These are phyloP conservation scores for Ogataea ramenticola DNA, from an alignment of 805 yeast genomes.

Conservation along the genomic window DNA sequence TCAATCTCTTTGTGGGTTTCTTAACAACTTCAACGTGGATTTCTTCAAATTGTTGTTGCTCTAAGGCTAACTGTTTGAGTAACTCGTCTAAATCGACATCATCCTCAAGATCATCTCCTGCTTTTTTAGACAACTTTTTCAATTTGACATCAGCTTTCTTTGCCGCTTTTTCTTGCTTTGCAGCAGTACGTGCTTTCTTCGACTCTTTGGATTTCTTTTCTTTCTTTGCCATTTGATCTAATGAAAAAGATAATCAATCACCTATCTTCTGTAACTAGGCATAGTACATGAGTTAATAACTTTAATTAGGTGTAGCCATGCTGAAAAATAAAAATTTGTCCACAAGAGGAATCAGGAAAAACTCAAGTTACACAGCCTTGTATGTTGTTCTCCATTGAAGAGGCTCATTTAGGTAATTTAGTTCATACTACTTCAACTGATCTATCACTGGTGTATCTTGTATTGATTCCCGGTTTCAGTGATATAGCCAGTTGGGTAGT, in stretches of 20 bases:
- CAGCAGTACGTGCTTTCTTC: constrained; percentile 82
- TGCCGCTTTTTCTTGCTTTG: constrained; percentile 68
- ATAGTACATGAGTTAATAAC: too few species aligned
- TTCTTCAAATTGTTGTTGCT: constrained; percentile 74
- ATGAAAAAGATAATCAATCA: background rate
- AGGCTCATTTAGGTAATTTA: too few species aligned
- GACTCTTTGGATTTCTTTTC: constrained; percentile 84
- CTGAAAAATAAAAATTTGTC: too few species aligned
- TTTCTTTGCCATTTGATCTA: constrained; percentile 65
- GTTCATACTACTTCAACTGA: too few species aligned
- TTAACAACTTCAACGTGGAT: constrained; percentile 51
- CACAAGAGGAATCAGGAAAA: too few species aligned
- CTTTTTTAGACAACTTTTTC: constrained; percentile 65
- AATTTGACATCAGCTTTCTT: constrained; percentile 67
- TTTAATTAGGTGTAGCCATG: too few species aligned
- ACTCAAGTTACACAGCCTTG: too few species aligned
- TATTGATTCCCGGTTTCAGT: too few species aligned
- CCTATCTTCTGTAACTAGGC: background rate
- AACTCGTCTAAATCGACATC: constrained; percentile 83
- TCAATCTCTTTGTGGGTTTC: constrained; percentile 64
- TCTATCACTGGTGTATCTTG: too few species aligned
- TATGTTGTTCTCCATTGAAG: too few species aligned
- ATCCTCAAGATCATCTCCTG: constrained; percentile 74
- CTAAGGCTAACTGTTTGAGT: constrained; percentile 65
- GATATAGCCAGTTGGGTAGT: too few species aligned